These are phyloP conservation scores for Colletotrichum tamarilloi DNA, from an alignment of 2,329 filamentous ascomycete genomes.

Conservation along the genomic window DNA sequence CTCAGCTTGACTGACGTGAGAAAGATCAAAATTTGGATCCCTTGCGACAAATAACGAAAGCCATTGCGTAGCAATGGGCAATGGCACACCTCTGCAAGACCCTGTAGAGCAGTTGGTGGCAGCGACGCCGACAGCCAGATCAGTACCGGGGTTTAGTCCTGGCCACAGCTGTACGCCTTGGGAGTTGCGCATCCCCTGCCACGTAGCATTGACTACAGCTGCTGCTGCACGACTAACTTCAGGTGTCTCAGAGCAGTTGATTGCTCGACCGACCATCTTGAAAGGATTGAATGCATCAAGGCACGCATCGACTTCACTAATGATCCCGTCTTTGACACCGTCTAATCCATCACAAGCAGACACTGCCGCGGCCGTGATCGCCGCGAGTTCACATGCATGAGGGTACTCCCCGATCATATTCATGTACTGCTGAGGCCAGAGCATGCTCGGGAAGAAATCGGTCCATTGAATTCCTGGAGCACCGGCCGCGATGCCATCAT, in stretches of 20 bases:
- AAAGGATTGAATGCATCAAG: slow-evolving; percentile 28
- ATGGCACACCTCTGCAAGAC: not conserved
- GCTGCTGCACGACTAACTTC: slow-evolving; percentile 31
- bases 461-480: slow-evolving; percentile 50
- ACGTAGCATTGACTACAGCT: slow-evolving; percentile 35
- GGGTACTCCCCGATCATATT: slow-evolving; percentile 17
- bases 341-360: slow-evolving; percentile 60
- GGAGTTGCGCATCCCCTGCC: slow-evolving; percentile 25
- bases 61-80: slow-evolving; percentile 36
- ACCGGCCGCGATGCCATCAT: slow-evolving; percentile 64
- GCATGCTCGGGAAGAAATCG: slow-evolving; percentile 14
- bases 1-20: slow-evolving; percentile 22
- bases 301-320: slow-evolving; percentile 45
- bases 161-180: slow-evolving; percentile 7
- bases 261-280: not conserved
- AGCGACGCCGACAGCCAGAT: slow-evolving; percentile 28
- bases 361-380: slow-evolving; percentile 51
- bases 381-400: slow-evolving; percentile 41
- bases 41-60: slow-evolving; percentile 41
- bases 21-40: slow-evolving; percentile 42
- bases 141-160: slow-evolving; percentile 28
- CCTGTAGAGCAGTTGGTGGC: not conserved
- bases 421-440: slow-evolving; percentile 31
- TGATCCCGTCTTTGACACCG: slow-evolving; percentile 58
- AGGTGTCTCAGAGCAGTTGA: not conserved